phyloP scores from a whole-genome alignment of 805 yeast genomes.

The Ogataea trehalophila region DNA sequence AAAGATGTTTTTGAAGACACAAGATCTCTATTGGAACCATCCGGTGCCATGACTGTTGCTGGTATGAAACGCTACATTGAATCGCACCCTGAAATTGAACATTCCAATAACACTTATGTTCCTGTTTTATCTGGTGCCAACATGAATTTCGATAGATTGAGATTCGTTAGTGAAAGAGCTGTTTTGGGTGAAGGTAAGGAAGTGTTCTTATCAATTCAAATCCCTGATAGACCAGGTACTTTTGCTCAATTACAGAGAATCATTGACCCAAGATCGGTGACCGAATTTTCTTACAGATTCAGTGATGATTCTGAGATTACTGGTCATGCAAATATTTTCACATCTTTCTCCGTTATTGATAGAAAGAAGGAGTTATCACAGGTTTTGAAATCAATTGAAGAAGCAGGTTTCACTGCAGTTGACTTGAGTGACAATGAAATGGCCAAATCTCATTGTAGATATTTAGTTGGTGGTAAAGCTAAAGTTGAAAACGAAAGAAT shows the following conservation, averaged over 20 bases:
- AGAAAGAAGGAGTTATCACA: slow-evolving; percentile 66
- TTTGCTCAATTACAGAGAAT: slow-evolving; percentile 71
- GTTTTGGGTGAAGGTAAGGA: slow-evolving; percentile 98
- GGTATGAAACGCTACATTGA: slow-evolving; percentile 83
- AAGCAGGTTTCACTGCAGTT: slow-evolving; percentile 63
- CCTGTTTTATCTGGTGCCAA: slow-evolving; percentile 95
- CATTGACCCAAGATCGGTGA: slow-evolving; percentile 82
- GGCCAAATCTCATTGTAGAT: slow-evolving; percentile 95
- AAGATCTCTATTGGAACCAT: slow-evolving; percentile 89
- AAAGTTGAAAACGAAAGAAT: slow-evolving; percentile 69
- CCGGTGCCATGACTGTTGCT: slow-evolving; percentile 96
- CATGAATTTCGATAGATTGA: slow-evolving; percentile 93
- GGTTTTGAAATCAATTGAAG: slow-evolving; percentile 54
- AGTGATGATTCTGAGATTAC: slow-evolving; percentile 38
- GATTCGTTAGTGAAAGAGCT: slow-evolving; percentile 96
- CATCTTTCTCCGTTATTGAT: slow-evolving; percentile 80
- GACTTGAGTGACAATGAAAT: slow-evolving; percentile 91
- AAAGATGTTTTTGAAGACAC: slow-evolving; percentile 97
- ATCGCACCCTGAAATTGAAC: slow-evolving; percentile 65
- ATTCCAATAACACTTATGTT: slow-evolving; percentile 63
- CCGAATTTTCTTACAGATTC: slow-evolving; percentile 91
- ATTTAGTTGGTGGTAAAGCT: slow-evolving; percentile 90
- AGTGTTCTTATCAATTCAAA: slow-evolving; percentile 82
- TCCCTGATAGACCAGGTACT: slow-evolving; percentile 92
- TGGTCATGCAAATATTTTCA: slow-evolving; percentile 68